Evolutionary conservation across 306 rosid species (phyloP).

Genomic region (Carpinus viminea): DNA sequence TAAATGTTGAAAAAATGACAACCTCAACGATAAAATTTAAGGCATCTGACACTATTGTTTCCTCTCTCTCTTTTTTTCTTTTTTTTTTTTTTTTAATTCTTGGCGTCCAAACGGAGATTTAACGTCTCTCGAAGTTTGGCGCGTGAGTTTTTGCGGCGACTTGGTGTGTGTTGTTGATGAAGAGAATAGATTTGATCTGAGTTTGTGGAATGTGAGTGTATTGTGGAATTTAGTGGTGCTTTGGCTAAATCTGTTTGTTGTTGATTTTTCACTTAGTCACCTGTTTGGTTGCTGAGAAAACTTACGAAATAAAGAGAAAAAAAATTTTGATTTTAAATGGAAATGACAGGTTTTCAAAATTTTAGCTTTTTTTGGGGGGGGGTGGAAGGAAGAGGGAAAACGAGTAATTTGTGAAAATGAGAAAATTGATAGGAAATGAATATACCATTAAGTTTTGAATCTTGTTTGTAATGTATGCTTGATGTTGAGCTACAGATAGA

Average conservation of each 20-base stretch:
- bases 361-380: not conserved
- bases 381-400: not conserved
- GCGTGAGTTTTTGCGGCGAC: too few relatives aligned
- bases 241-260: not conserved
- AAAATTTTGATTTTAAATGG: not conserved
- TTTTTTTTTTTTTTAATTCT: not conserved
- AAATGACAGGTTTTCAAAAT: not conserved
- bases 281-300: slow-evolving; percentile 4
- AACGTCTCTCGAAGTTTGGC: not conserved
- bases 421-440: not conserved
- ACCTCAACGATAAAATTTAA: not conserved
- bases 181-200: not conserved
- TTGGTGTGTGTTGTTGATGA: too few relatives aligned
- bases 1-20: not conserved
- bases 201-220: not conserved
- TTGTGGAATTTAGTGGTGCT: not conserved
- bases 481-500: not conserved
- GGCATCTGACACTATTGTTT: not conserved
- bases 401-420: not conserved
- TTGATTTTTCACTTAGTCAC: not conserved
- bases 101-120: slow-evolving; percentile 14
- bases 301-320: not conserved
- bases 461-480: not conserved
- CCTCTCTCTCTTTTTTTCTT: too few relatives aligned
- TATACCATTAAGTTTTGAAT: not conserved